Percentiles rank a stretch among this genome's conserved stretches.
These are phyloP conservation scores for Crassisporium funariophilum DNA, from an alignment of 768 basidiomycete species.

Conservation along the genomic window DNA sequence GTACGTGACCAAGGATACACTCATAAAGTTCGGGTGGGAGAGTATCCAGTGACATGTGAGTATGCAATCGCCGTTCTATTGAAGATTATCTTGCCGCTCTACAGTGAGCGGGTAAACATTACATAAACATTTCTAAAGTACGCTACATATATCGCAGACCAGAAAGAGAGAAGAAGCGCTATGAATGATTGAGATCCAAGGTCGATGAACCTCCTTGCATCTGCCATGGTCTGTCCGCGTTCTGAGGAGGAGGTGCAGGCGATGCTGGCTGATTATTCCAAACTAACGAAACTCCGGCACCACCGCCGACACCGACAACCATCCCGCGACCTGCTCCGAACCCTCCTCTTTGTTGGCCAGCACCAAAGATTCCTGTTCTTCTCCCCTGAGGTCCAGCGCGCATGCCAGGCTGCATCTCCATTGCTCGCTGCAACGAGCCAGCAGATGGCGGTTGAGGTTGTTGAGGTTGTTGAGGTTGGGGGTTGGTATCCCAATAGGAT, in stretches of 20 bases:
- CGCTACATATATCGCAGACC: too few relatives aligned
- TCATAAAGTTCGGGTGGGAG: constrained; percentile 73
- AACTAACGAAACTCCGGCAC: constrained; percentile 30
- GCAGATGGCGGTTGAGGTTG: constrained; percentile 33
- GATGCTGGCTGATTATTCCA: constrained; percentile 45
- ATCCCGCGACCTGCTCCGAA: constrained; percentile 31
- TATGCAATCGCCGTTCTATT: too few relatives aligned
- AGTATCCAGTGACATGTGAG: constrained; percentile 27
- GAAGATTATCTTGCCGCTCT: too few relatives aligned
- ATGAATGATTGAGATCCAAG: constrained; percentile 22
- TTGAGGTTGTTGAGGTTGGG: constrained; percentile 33
- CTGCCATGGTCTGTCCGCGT: constrained; percentile 49
- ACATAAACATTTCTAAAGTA: too few relatives aligned
- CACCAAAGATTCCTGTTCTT: constrained; percentile 62
- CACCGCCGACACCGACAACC: constrained; percentile 26
- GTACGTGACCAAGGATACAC: constrained; percentile 55
- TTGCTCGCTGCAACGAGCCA: constrained; percentile 43
- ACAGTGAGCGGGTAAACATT: too few relatives aligned
- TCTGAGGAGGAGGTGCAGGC: constrained; percentile 36
- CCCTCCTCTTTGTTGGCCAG: constrained; percentile 39
- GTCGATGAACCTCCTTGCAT: constrained; percentile 22
- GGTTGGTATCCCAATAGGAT: constrained; percentile 36
- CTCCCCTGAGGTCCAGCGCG: constrained; percentile 54
- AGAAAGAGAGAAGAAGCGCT: too few relatives aligned
- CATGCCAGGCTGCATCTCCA: constrained; percentile 55